Evolutionary conservation across 306 rosid species (phyloP).

Genomic region (Fagus sylvatica): DNA sequence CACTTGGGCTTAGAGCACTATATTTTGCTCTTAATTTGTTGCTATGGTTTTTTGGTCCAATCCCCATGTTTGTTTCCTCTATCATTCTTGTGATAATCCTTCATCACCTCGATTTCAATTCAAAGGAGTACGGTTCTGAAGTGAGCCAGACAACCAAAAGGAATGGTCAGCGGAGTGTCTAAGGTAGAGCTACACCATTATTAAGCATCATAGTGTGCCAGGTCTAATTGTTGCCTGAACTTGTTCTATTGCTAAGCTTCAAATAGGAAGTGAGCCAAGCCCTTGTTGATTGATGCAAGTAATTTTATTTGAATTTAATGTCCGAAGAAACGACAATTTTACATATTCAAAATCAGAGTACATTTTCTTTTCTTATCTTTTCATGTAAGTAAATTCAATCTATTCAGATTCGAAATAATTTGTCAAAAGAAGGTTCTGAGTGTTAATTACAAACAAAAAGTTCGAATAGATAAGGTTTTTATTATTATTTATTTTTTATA

Average conservation of each 20-base stretch:
- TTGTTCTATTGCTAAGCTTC: neutral
- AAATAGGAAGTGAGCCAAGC: neutral
- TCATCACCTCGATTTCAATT: conserved; percentile 53
- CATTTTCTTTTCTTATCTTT: neutral
- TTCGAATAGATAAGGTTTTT: no score
- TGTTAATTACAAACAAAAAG: no score
- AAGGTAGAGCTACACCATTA: neutral
- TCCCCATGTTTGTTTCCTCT: conserved; percentile 71
- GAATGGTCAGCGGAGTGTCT: conserved; percentile 14
- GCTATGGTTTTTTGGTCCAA: conserved; percentile 89
- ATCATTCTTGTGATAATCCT: conserved; percentile 46
- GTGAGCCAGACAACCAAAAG: neutral
- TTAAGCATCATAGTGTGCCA: neutral
- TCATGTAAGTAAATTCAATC: neutral
- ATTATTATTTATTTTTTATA: no score
- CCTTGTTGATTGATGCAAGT: neutral
- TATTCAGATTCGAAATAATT: neutral
- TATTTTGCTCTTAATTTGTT: conserved; percentile 68
- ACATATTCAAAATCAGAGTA: neutral
- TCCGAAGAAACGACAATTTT: neutral
- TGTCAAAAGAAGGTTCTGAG: no score
- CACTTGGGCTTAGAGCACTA: conserved; percentile 71
- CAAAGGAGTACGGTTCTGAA: conserved; percentile 24
- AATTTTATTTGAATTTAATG: neutral
- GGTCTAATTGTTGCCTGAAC: neutral